phyloP scores from a whole-genome alignment of 2,329 filamentous ascomycete genomes.

The Diaporthe sp. region DNA sequence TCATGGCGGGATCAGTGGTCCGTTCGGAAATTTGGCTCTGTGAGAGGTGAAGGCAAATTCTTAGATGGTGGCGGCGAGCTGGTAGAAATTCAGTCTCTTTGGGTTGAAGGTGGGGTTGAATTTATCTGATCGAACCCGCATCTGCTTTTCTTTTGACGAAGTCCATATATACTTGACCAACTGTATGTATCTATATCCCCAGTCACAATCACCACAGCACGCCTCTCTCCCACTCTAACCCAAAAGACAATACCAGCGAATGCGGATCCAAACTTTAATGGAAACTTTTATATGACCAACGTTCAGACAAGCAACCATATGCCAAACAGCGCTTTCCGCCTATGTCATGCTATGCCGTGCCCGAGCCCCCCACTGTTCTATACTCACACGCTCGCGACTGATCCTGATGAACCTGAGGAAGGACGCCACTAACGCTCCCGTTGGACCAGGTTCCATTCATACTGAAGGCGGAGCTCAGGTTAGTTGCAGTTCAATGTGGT shows the following conservation, averaged over 20 bases:
- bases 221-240: not conserved
- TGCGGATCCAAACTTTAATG: constrained; percentile 12
- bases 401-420: constrained; percentile 10
- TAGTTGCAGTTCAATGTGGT: not conserved
- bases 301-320: not conserved
- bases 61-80: not conserved
- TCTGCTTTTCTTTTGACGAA: not conserved
- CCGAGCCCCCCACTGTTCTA: not conserved
- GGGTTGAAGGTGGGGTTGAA: not conserved
- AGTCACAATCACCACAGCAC: not conserved
- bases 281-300: constrained; percentile 22
- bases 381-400: constrained; percentile 7
- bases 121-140: not conserved
- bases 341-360: not conserved
- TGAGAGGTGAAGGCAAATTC: not conserved
- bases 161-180: not conserved
- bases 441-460: constrained; percentile 74
- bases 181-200: constrained; percentile 20
- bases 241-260: constrained; percentile 7
- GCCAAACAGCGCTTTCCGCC: constrained; percentile 12
- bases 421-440: constrained; percentile 62
- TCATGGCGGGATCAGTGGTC: not conserved
- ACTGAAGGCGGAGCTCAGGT: constrained; percentile 55
- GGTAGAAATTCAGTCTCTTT: not conserved
- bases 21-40: too few relatives aligned